These are phyloP conservation scores for Gaeumannomyces sp. DNA, from an alignment of 2,329 filamentous ascomycete genomes.

Conservation along the genomic window DNA sequence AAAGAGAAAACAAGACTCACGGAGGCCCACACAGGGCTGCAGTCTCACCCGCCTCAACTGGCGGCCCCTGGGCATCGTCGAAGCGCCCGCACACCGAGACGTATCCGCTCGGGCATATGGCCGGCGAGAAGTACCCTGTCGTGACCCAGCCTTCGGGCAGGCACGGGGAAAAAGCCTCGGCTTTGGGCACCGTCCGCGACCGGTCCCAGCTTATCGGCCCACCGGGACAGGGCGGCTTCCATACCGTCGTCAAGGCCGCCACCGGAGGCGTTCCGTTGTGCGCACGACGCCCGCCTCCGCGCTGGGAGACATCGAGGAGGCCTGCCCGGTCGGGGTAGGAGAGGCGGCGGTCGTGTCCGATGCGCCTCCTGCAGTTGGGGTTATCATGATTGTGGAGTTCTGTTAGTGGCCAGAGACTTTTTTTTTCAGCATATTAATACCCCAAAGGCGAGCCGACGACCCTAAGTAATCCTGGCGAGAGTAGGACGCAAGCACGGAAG, in stretches of 20 bases:
- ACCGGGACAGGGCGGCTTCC: slow-evolving; percentile 3
- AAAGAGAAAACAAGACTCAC: slow-evolving; percentile 5
- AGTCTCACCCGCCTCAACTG: slow-evolving; percentile 25
- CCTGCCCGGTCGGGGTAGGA: neutral
- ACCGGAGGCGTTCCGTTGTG: slow-evolving; percentile 1
- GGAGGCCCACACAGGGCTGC: slow-evolving; percentile 24
- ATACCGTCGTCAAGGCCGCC: slow-evolving; percentile 7
- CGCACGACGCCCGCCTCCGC: too few relatives aligned
- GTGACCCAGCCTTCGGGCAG: slow-evolving; percentile 12
- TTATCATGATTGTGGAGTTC: neutral
- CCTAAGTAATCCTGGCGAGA: neutral
- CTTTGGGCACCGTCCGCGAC: neutral
- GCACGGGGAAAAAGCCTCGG: neutral
- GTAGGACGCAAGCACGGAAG: neutral
- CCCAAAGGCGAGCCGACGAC: neutral
- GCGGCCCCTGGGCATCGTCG: slow-evolving; percentile 18
- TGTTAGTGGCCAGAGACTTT: neutral
- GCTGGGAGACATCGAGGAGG: neutral
- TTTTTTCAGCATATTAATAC: neutral
- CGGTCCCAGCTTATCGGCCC: slow-evolving; percentile 4
- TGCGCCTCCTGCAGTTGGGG: neutral
- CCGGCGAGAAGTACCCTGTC: slow-evolving; percentile 27
- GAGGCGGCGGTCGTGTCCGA: too few relatives aligned
- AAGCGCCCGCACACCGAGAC: slow-evolving; percentile 22
- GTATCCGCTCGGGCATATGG: slow-evolving; percentile 29